phyloP scores from a whole-genome alignment of 2,329 filamentous ascomycete genomes.

The Phyllosticta citribraziliensis region DNA sequence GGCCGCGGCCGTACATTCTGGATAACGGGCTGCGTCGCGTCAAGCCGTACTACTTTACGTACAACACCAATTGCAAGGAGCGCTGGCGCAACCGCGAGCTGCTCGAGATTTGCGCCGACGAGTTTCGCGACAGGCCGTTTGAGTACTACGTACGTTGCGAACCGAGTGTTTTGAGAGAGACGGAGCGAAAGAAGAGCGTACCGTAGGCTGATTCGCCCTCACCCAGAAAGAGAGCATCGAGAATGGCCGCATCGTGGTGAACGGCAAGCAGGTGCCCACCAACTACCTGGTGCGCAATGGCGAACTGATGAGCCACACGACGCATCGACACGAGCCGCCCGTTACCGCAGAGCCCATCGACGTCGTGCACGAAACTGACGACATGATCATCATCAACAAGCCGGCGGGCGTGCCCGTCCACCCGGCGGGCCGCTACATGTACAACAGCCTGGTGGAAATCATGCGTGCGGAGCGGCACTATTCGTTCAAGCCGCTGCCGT shows the following conservation, averaged over 20 bases:
- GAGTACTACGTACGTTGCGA: slow-evolving; percentile 66
- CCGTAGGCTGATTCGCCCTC: not conserved
- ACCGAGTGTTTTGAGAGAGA: not conserved
- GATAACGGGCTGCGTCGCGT: slow-evolving; percentile 77
- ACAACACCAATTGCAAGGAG: slow-evolving; percentile 91
- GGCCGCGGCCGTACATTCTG: slow-evolving; percentile 67
- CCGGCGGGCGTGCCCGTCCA: slow-evolving; percentile 92
- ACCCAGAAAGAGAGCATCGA: slow-evolving; percentile 57
- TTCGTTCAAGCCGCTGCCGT: slow-evolving; percentile 56
- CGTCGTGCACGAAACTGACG: slow-evolving; percentile 82
- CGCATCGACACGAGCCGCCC: slow-evolving; percentile 92
- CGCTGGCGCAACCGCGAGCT: slow-evolving; percentile 77
- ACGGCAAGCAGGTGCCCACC: slow-evolving; percentile 60
- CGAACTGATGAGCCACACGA: slow-evolving; percentile 81
- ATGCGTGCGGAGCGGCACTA: slow-evolving; percentile 64
- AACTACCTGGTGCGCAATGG: slow-evolving; percentile 74
- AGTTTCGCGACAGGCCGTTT: slow-evolving; percentile 79
- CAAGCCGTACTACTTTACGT: slow-evolving; percentile 81
- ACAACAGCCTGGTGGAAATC: slow-evolving; percentile 90
- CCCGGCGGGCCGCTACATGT: slow-evolving; percentile 88
- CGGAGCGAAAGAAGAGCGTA: not conserved
- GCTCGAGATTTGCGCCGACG: slow-evolving; percentile 78
- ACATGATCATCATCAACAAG: slow-evolving; percentile 95
- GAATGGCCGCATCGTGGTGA: slow-evolving; percentile 67
- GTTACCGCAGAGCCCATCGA: slow-evolving; percentile 71